phyloP scores from a whole-genome alignment of 179 eudicot genomes.

The Spinacia oleracea region DNA sequence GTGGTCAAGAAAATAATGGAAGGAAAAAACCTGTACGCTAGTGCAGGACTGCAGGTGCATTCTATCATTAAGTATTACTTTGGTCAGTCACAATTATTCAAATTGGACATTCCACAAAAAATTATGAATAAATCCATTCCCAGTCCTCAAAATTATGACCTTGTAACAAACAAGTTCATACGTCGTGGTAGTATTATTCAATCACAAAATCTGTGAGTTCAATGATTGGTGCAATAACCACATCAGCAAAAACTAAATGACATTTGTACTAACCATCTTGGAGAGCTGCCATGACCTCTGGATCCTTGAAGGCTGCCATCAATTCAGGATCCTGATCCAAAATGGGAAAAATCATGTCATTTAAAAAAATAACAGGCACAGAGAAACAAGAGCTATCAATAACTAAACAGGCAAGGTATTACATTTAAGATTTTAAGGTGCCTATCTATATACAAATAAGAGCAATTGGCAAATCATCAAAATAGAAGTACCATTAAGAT shows the following conservation, averaged over 20 bases:
- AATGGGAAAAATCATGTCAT: background rate
- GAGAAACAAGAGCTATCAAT: background rate
- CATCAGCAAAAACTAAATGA: background rate
- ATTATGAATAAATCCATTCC: background rate
- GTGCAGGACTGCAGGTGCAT: background rate
- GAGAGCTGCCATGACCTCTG: conserved; percentile 97
- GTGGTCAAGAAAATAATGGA: background rate
- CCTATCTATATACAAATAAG: background rate
- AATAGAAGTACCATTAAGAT: background rate
- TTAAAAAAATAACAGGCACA: background rate
- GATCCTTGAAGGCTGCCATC: conserved; percentile 94
- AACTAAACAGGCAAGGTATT: background rate
- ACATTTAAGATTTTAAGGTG: too few species aligned
- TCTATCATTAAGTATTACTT: background rate
- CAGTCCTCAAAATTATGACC: background rate
- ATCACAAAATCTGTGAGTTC: background rate
- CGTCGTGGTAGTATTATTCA: background rate
- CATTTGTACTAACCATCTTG: conserved; percentile 72
- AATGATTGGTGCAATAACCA: background rate
- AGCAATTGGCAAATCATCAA: background rate
- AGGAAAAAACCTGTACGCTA: background rate
- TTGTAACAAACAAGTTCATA: background rate
- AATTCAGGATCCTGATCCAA: conserved; percentile 84
- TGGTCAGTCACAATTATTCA: background rate
- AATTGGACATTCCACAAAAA: background rate